Base-by-base conservation (phyloP, 179 eudicot genomes). In the Corrigiola litoralis region DNA sequence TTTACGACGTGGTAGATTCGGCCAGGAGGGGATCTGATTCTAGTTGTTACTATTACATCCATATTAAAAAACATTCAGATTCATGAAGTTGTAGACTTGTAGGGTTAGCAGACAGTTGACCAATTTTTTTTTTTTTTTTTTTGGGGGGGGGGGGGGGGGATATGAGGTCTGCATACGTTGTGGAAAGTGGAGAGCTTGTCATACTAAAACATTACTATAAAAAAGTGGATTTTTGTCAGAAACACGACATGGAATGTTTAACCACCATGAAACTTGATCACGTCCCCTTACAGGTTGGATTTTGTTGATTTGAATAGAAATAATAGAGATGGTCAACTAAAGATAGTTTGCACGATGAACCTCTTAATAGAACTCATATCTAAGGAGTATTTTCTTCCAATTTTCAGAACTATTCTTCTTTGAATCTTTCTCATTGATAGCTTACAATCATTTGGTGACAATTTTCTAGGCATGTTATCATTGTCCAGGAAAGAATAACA, bases 111-210 rank as follows among this genome's bases (percentile, higher is more conserved):
- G 49, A 2, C 6, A 45, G 23, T 8, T 45, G 4, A 5, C 12
- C 23, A n/a, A 40, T 9, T 48, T 4, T 21, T 48, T n/a, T 44
- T 16, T 3, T 40, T 4, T 2, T 7, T 7, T 40, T 40, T 7
- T 40, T 40, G 44, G 44, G 8, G 10, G 6, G 1, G 2, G 20
- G 23, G 8, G 9, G 18, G 18, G 5, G 14, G 24, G 3, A 67
- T 27, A 27, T 46, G 20, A 24, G 10, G 44, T 62, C 2, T 2
- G 14, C 47, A 40, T 60, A 40, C 4, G 29, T 25, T 11, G 4
- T n/a, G 59, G 61, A 55, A 25, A 32, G 72, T 62, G 73, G 70
- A 49, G 67, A 66, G 31, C 63, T 58, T 37, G 74, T 74, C 78
- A n/a, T 63, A 23, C 29, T 21, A 13, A 11, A 56, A 37, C 29